Evolutionary conservation across 129 eudicot genomes (phyloP).

Genomic region (Artemisia tridentata): DNA sequence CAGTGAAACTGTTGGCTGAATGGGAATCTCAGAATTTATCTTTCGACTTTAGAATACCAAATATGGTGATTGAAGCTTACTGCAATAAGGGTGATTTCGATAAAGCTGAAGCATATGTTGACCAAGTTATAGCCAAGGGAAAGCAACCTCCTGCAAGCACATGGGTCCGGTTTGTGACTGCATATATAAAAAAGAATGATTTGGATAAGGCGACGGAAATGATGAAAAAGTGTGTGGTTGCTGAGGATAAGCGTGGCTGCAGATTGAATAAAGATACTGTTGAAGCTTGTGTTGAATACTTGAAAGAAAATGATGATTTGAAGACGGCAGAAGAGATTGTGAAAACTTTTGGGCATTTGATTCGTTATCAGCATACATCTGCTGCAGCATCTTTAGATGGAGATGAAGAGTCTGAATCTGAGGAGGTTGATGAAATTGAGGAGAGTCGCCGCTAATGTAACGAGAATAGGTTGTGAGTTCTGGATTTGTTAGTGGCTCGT

Average conservation of each 20-base stretch:
- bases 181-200: conserved; percentile 36
- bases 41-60: conserved; percentile 52
- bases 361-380: conserved; percentile 6
- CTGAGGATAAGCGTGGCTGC: conserved; percentile 25
- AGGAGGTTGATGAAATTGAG: conserved; percentile 18
- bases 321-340: conserved; percentile 27
- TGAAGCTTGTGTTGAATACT: conserved; percentile 34
- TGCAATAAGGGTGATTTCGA: conserved; percentile 36
- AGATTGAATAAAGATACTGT: conserved; percentile 29
- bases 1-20: conserved; percentile 52
- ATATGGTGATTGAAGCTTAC: conserved; percentile 43
- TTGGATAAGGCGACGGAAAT: conserved; percentile 47
- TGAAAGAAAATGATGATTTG: conserved; percentile 34
- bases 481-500: conserved; percentile 17
- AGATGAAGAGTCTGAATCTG: conserved; percentile 9
- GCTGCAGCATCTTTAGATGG: conserved; percentile 21
- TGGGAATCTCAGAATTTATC: conserved; percentile 46
- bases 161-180: conserved; percentile 52
- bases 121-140: conserved; percentile 36
- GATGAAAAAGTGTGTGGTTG: conserved; percentile 37
- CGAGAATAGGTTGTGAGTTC: conserved; percentile 5
- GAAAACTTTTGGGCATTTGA: conserved; percentile 13
- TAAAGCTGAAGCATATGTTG: conserved; percentile 58
- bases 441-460: conserved; percentile 6
- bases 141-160: conserved; percentile 37